Percentiles rank a stretch among this genome's conserved stretches.
These are phyloP conservation scores for Sorghum bicolor DNA, from an alignment of 176 grass and related monocot genomes.

Conservation along the genomic window DNA sequence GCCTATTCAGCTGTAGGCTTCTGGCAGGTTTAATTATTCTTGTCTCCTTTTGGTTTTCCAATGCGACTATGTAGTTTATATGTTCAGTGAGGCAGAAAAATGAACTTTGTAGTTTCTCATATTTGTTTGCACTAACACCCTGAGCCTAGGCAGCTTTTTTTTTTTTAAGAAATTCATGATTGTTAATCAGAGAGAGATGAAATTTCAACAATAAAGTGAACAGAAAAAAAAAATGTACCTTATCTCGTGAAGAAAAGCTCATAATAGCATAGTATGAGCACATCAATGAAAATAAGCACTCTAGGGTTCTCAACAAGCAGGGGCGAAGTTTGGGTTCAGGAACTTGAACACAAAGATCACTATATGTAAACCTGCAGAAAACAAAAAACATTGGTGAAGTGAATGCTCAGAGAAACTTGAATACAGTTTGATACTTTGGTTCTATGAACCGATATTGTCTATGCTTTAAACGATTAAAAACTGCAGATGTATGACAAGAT, in stretches of 20 bases:
- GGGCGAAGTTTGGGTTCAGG: constrained; percentile 89
- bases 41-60: not conserved
- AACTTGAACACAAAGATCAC: constrained; percentile 92
- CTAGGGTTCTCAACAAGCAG: constrained; percentile 90
- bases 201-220: constrained; percentile 15
- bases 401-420: constrained; percentile 15
- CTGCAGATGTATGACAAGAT: not conserved
- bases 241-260: constrained; percentile 70
- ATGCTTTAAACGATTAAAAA: not conserved
- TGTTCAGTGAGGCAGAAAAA: constrained; percentile 22
- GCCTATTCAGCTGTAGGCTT: constrained; percentile 7
- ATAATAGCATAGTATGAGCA: constrained; percentile 90
- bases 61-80: not conserved
- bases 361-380: constrained; percentile 91
- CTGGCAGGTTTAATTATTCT: not conserved
- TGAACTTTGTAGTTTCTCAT: constrained; percentile 6
- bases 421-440: not conserved
- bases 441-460: not conserved
- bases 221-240: constrained; percentile 37
- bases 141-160: not conserved
- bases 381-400: constrained; percentile 22
- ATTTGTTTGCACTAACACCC: constrained; percentile 19
- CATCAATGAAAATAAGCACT: constrained; percentile 83
- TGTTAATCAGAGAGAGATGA: constrained; percentile 11
- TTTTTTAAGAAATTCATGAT: not conserved